phyloP scores from a whole-genome alignment of 164 flowering plant genomes.

The Aristolochia californica region DNA sequence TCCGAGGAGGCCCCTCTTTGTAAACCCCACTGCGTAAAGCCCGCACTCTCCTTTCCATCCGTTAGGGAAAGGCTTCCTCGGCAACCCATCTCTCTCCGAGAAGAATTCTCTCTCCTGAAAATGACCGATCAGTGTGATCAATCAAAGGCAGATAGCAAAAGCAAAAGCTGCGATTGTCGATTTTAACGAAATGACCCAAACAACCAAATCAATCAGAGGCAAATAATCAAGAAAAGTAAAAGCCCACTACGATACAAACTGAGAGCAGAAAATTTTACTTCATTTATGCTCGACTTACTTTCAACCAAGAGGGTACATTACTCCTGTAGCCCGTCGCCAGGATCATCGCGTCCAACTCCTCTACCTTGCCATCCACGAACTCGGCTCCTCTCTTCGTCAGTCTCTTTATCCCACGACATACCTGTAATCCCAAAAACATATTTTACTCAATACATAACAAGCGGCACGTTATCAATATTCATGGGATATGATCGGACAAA shows the following conservation, averaged over 20 bases:
- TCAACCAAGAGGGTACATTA: constrained; percentile 77
- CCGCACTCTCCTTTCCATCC: constrained; percentile 81
- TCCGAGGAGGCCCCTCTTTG: constrained; percentile 69
- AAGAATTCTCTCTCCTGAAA: constrained; percentile 56
- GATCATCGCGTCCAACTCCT: constrained; percentile 61
- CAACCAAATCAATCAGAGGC: no score
- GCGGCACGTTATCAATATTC: no score
- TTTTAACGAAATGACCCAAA: no score
- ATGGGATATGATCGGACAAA: no score
- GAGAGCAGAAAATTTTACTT: no score
- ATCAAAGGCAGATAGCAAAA: background rate
- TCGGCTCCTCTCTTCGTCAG: constrained; percentile 8
- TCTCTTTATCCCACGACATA: constrained; percentile 6
- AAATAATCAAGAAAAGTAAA: no score
- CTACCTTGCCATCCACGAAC: constrained; percentile 41
- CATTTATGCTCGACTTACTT: no score
- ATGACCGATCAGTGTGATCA: background rate
- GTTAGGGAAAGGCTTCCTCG: constrained; percentile 57
- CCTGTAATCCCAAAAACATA: no score
- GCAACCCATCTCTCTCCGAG: constrained; percentile 57
- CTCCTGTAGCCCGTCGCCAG: constrained; percentile 86
- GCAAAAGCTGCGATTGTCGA: background rate
- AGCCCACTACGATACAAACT: no score
- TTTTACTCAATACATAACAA: no score
- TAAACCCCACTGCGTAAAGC: constrained; percentile 72